These are phyloP conservation scores for Verruconis gallopava DNA, from an alignment of 2,329 filamentous ascomycete species.

Conservation along the genomic window DNA sequence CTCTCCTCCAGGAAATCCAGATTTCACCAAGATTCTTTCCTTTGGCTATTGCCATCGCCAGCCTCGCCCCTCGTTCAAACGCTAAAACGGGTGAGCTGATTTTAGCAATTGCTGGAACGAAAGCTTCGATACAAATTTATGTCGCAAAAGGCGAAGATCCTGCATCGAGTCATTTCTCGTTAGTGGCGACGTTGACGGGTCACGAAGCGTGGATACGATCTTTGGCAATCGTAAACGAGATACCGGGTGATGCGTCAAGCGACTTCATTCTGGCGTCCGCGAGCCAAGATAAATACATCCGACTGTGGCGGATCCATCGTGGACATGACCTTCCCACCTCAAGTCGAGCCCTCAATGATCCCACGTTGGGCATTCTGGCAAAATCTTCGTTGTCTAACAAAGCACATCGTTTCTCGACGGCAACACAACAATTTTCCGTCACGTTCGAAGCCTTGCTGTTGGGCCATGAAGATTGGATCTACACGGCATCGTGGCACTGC, in stretches of 20 bases:
- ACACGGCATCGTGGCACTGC: conserved; percentile 65
- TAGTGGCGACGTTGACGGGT: conserved; percentile 66
- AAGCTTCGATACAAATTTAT: conserved; percentile 68
- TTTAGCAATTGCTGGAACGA: conserved; percentile 78
- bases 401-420: conserved; percentile 59
- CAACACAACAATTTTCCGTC: conserved; percentile 54
- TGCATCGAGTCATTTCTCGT: conserved; percentile 42
- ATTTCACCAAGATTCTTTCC: conserved; percentile 73
- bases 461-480: conserved; percentile 98
- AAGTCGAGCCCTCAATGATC: conserved; percentile 42
- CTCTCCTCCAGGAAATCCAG: conserved; percentile 56
- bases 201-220: conserved; percentile 94
- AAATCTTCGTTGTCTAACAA: conserved; percentile 72
- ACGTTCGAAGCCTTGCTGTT: conserved; percentile 90
- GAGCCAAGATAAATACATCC: conserved; percentile 94
- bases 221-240: conserved; percentile 62
- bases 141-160: conserved; percentile 37
- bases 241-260: conserved; percentile 30
- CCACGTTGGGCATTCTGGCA: conserved; percentile 46
- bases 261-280: conserved; percentile 81
- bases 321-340: conserved; percentile 51
- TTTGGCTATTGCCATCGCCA: conserved; percentile 56
- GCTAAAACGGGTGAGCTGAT: conserved; percentile 40
- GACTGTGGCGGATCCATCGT: conserved; percentile 75
- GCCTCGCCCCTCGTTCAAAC: conserved; percentile 32